Percentiles rank a stretch among this genome's conserved stretches.
Evolutionary conservation across 192 early-diverging fungal species (phyloP).

Genomic region (Oehlia diaphana): DNA sequence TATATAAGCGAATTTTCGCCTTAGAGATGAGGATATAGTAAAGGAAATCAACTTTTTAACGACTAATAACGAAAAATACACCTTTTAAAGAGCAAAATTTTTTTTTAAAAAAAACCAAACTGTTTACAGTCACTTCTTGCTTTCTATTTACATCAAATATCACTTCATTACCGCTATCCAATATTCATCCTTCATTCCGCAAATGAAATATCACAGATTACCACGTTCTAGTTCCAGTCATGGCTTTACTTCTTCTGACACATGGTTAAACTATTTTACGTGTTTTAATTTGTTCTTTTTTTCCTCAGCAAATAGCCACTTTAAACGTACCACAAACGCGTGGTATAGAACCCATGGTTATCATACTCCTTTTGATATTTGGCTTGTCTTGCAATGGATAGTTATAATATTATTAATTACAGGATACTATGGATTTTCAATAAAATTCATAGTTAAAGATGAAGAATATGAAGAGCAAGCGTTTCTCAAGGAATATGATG

Average conservation of each 20-base stretch:
- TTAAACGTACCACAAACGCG: slow-evolving; percentile 10
- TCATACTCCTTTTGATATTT: slow-evolving; percentile 19
- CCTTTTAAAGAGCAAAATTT: not conserved
- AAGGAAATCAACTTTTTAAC: not conserved
- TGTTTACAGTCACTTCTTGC: not conserved
- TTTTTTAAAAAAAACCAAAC: not conserved
- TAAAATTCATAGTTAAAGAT: slow-evolving; percentile 8
- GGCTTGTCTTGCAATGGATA: slow-evolving; percentile 16
- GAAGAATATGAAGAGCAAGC: not conserved
- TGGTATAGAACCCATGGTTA: slow-evolving; percentile 22
- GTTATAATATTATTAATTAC: not conserved
- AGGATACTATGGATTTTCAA: slow-evolving; percentile 5
- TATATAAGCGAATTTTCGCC: not conserved
- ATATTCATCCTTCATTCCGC: not conserved
- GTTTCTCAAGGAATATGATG: not conserved
- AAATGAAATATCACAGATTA: not conserved
- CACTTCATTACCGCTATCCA: not conserved
- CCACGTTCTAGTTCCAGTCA: not conserved
- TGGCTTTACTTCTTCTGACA: not conserved
- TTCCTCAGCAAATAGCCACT: not conserved
- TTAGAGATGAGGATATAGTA: not conserved
- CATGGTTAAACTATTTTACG: not conserved
- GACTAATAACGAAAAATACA: not conserved
- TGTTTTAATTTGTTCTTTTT: not conserved
- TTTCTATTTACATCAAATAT: not conserved